Percentiles rank a stretch among this genome's conserved stretches.
These are phyloP conservation scores for Rhypophila decipiens DNA, from an alignment of 495 filamentous ascomycete species.

Conservation along the genomic window DNA sequence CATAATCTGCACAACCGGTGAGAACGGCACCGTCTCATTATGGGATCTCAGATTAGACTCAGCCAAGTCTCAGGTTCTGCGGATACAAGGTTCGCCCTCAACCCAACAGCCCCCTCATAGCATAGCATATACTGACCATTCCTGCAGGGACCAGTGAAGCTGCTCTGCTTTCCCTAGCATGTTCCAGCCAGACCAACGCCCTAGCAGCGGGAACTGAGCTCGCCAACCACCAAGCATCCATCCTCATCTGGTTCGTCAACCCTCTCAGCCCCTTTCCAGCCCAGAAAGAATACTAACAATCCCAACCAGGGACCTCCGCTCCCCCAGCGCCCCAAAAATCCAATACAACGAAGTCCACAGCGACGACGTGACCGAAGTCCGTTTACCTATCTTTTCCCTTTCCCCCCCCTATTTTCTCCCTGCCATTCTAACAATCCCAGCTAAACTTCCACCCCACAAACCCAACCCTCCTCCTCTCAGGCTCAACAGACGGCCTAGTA, in stretches of 20 bases:
- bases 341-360: conserved; percentile 83
- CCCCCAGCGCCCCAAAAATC: conserved; percentile 42
- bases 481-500: conserved; percentile 86
- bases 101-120: too few relatives aligned
- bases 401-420: too few relatives aligned
- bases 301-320: conserved; percentile 59
- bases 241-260: conserved; percentile 62
- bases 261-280: background rate
- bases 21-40: conserved; percentile 52
- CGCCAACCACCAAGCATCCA: conserved; percentile 61
- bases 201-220: conserved; percentile 78
- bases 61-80: conserved; percentile 23
- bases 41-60: conserved; percentile 50
- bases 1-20: conserved; percentile 52
- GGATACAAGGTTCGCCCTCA: conserved; percentile 43
- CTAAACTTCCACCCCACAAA: conserved; percentile 65
- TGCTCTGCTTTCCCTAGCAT: conserved; percentile 64
- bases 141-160: conserved; percentile 34
- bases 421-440: conserved; percentile 22
- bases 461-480: conserved; percentile 65
- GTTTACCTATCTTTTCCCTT: background rate
- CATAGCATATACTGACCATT: too few relatives aligned
- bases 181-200: conserved; percentile 48
- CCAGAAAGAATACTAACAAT: background rate
- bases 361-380: conserved; percentile 81